Percentiles rank a stretch among this genome's conserved stretches.
Evolutionary conservation across 371 early-diverging fungal species (phyloP).

Genomic region (Phascolomyces articulosus): DNA sequence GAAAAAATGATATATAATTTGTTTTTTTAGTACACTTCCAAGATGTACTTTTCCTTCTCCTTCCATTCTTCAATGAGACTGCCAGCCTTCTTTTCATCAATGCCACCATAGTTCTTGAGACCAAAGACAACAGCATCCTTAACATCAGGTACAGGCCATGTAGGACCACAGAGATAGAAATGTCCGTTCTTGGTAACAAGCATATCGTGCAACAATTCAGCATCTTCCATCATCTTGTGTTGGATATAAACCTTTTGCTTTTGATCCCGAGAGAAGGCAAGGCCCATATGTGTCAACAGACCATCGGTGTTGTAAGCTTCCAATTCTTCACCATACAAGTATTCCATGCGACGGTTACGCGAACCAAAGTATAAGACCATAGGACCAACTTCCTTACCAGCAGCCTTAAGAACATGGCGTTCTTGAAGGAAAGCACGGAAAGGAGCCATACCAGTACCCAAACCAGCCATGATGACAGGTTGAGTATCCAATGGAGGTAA

Average conservation of each 20-base stretch:
- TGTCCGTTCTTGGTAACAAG: slow-evolving; percentile 78
- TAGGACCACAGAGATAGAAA: slow-evolving; percentile 95
- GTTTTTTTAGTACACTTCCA: slow-evolving; percentile 82
- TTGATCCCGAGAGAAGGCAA: slow-evolving; percentile 95
- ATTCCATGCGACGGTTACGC: slow-evolving; percentile 89
- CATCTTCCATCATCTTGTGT: slow-evolving; percentile 89
- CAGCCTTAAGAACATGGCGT: slow-evolving; percentile 74
- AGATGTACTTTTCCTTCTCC: slow-evolving; percentile 88
- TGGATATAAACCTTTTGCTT: slow-evolving; percentile 94
- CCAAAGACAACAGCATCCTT: slow-evolving; percentile 87
- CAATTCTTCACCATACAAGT: slow-evolving; percentile 92
- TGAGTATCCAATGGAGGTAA: slow-evolving; percentile 79
- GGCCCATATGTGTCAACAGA: slow-evolving; percentile 79
- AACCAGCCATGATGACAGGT: slow-evolving; percentile 95
- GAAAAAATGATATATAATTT: neutral
- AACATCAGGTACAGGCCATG: slow-evolving; percentile 95
- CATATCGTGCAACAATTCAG: slow-evolving; percentile 70
- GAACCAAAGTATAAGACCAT: slow-evolving; percentile 96
- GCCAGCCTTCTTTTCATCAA: slow-evolving; percentile 66
- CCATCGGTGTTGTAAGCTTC: slow-evolving; percentile 91
- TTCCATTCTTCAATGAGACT: slow-evolving; percentile 87
- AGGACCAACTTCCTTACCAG: slow-evolving; percentile 85
- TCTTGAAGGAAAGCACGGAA: slow-evolving; percentile 97
- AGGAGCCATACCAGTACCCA: slow-evolving; percentile 97
- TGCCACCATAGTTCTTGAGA: slow-evolving; percentile 64